phyloP scores from a whole-genome alignment of 2,329 filamentous ascomycete genomes.

The Monosporascus sp. region DNA sequence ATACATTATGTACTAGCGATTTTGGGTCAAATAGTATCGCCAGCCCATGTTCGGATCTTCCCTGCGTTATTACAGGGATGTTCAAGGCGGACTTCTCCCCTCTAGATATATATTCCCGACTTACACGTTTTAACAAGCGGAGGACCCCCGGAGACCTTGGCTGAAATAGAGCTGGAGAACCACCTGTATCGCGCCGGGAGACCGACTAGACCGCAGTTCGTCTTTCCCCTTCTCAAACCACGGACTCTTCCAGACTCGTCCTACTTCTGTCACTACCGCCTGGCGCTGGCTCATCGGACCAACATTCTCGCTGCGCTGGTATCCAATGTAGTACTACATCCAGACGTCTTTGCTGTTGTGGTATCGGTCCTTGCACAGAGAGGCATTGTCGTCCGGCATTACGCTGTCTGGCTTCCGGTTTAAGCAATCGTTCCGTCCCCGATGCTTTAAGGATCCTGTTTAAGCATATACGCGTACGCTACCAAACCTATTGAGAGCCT shows the following conservation, averaged over 20 bases:
- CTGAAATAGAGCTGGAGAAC: slow-evolving; percentile 19
- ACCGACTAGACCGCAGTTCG: slow-evolving; percentile 15
- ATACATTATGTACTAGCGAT: slow-evolving; percentile 15
- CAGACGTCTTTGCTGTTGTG: background rate
- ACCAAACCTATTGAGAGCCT: slow-evolving; percentile 12
- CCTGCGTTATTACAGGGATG: slow-evolving; percentile 32
- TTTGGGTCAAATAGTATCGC: slow-evolving; percentile 23
- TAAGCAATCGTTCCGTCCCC: slow-evolving; percentile 15
- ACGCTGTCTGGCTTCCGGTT: slow-evolving; percentile 18
- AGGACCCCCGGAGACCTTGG: slow-evolving; percentile 33
- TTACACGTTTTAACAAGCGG: slow-evolving; percentile 38
- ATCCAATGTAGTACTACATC: background rate
- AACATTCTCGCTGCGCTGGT: slow-evolving; percentile 7
- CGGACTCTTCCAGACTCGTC: slow-evolving; percentile 20
- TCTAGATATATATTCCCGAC: slow-evolving; percentile 45
- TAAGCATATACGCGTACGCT: slow-evolving; percentile 4
- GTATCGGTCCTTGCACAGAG: background rate
- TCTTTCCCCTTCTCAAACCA: slow-evolving; percentile 20
- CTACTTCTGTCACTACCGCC: slow-evolving; percentile 14
- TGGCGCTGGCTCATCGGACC: background rate
- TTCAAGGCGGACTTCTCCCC: slow-evolving; percentile 27
- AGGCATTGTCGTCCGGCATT: background rate
- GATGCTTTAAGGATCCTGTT: slow-evolving; percentile 3
- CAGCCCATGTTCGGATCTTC: slow-evolving; percentile 32
- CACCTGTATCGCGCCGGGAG: slow-evolving; percentile 17